Conservation (phyloP, 345 rosid genomes). For the Eucalyptus cloeziana region DNA sequence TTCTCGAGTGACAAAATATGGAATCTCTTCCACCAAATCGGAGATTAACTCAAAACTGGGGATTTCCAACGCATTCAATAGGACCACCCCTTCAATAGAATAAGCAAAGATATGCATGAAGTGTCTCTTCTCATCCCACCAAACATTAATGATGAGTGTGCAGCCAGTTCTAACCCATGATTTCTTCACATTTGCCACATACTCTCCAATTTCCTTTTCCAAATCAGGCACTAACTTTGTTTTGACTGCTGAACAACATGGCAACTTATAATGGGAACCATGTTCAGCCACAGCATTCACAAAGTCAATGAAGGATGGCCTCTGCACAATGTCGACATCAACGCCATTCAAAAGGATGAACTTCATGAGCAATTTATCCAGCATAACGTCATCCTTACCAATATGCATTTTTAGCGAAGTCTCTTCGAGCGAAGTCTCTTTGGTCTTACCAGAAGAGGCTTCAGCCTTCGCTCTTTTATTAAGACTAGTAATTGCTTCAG, state of each 20-base stretch:
- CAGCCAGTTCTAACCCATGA: background rate
- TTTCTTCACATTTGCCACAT: background rate
- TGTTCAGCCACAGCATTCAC: background rate
- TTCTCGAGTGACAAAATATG: background rate
- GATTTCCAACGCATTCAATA: background rate
- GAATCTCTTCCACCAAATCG: background rate
- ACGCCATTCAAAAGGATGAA: background rate
- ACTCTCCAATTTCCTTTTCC: background rate
- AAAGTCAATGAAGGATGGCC: background rate
- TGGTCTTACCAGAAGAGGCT: background rate
- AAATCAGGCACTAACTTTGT: background rate
- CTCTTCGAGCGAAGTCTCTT: background rate
- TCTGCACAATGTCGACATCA: background rate
- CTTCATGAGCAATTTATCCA: background rate
- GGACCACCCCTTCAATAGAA: background rate
- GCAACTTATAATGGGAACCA: background rate
- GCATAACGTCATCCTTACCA: background rate
- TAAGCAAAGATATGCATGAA: background rate
- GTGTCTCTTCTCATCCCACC: background rate
- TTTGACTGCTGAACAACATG: background rate
- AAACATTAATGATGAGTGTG: background rate
- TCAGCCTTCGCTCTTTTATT: background rate
- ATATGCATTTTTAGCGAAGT: background rate
- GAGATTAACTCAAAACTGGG: accelerated
- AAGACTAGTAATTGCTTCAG: background rate